These are phyloP conservation scores for Helicostylum pulchrum DNA, from an alignment of 192 early-diverging fungal species.

Conservation along the genomic window DNA sequence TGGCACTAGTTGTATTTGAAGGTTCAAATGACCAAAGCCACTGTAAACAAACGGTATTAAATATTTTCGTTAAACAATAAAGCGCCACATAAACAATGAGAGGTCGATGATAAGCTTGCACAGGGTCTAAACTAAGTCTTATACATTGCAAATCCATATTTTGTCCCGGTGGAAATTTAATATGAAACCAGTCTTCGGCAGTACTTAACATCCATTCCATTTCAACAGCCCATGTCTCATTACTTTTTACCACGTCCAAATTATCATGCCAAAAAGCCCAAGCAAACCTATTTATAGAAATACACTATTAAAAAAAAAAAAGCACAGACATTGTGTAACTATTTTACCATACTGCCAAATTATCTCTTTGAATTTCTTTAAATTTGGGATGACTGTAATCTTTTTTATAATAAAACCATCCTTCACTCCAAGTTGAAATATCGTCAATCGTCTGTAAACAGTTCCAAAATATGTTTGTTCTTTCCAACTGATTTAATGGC, in stretches of 20 bases:
- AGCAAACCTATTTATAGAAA: conserved; percentile 42
- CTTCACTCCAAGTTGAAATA: conserved; percentile 24
- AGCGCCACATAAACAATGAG: conserved; percentile 52
- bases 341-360: conserved; percentile 30
- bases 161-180: conserved; percentile 42
- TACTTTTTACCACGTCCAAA: conserved; percentile 32
- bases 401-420: conserved; percentile 36
- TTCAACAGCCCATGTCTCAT: conserved; percentile 35
- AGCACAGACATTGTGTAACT: conserved; percentile 4
- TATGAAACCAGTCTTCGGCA: conserved; percentile 32
- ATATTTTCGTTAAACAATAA: conserved; percentile 25
- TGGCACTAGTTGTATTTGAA: conserved; percentile 1
- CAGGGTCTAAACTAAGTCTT: conserved; percentile 51
- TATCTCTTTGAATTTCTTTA: conserved; percentile 30
- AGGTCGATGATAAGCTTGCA: conserved; percentile 55
- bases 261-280: conserved; percentile 50
- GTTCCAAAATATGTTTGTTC: conserved; percentile 19
- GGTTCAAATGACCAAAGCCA: conserved; percentile 14
- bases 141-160: conserved; percentile 50
- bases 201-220: conserved; percentile 39
- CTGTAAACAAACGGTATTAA: conserved; percentile 11
- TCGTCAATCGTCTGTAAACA: conserved; percentile 29
- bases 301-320: conserved; percentile 6
- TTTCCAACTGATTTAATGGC: conserved; percentile 12
- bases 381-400: conserved; percentile 20